Percentiles rank a stretch among this genome's conserved stretches.
These are phyloP conservation scores for Epichloe gansuensis DNA, from an alignment of 2,329 filamentous ascomycete species.

Conservation along the genomic window DNA sequence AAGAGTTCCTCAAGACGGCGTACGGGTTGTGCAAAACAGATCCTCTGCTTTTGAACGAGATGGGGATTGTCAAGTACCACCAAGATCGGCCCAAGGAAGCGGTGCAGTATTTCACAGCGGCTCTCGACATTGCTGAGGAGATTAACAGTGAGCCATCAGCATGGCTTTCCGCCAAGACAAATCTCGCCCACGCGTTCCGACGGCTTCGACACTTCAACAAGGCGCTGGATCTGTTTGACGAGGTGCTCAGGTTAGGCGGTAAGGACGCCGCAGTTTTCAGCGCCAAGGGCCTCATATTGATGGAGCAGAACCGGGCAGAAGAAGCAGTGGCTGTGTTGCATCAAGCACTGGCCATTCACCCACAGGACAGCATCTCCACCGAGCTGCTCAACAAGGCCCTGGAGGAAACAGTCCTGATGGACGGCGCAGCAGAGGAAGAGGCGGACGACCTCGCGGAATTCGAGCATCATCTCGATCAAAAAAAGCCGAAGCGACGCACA, in stretches of 20 bases:
- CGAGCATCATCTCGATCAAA: slow-evolving; percentile 38
- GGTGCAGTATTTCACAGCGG: slow-evolving; percentile 63
- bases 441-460: slow-evolving; percentile 36
- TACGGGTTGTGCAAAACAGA: slow-evolving; percentile 75
- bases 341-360: slow-evolving; percentile 66
- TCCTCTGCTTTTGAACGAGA: slow-evolving; percentile 84
- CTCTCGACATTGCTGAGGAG: slow-evolving; percentile 65
- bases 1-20: slow-evolving; percentile 87
- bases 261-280: slow-evolving; percentile 70
- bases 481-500: slow-evolving; percentile 32
- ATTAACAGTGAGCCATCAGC: slow-evolving; percentile 73
- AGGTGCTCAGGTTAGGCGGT: slow-evolving; percentile 70
- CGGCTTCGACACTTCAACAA: slow-evolving; percentile 56
- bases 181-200: slow-evolving; percentile 79
- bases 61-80: slow-evolving; percentile 93
- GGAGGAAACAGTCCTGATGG: slow-evolving; percentile 42
- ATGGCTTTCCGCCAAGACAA: slow-evolving; percentile 74
- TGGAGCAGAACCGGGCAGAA: slow-evolving; percentile 62
- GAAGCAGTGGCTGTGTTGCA: slow-evolving; percentile 76
- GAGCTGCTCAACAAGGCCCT: slow-evolving; percentile 65
- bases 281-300: slow-evolving; percentile 71
- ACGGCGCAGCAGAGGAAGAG: slow-evolving; percentile 33
- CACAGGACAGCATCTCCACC: slow-evolving; percentile 71
- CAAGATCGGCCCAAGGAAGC: slow-evolving; percentile 69
- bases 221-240: slow-evolving; percentile 71